Evolutionary conservation across 768 basidiomycete species (phyloP), one percentile per base, ranked within the genome.

Genomic region (Rhizopogon vinicolor): DNA sequence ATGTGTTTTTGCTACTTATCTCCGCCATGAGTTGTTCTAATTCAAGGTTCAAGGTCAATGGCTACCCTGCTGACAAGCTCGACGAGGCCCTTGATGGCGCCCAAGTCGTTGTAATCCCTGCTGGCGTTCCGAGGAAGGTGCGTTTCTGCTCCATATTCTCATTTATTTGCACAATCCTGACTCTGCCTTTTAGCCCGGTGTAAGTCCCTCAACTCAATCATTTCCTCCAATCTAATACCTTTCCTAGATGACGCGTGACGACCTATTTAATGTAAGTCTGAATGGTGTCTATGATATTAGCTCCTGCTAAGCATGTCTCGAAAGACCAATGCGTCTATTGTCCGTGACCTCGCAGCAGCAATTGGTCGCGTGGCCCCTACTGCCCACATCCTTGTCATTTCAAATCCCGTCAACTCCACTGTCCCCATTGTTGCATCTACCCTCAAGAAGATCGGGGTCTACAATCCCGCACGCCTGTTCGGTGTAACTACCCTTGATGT

Each of bases 401-500:
- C 95, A 64, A 99, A 99, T 86, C 96, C 96, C 53, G 96, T 97
- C 80, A 93, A 92, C 81, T 91, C 89, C 51, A 98, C 97, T 59
- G 97, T 98, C 57, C 96, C 97, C 65, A 97, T 99, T 64, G 94
- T 97, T 62, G 93, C 94, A 44, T 82, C 86, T 62, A 89, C 90
- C 56, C 87, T 97, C 71, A 84, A 90, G 75, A 91, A 93, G 72
- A 89, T 89, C 12, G 94, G 94, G 58, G 91, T 91, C 57, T 98
- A 89, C 76, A 85, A 99, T 78, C 92, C 93, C 53, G 76, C 77
- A 57, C 89, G 82, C 62, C 72, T 98, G 65, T 98, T 97, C 72
- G 97, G 96, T 81, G 89, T 99, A 59, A 98, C 96, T 68, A 93
- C 95, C 67, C 91, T 99, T 68, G 96, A 99, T 67, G 93, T 99